Evolutionary conservation across 2,329 filamentous ascomycete species (phyloP), one percentile per base, ranked within the genome.

Genomic region (Aspergillus candidus): DNA sequence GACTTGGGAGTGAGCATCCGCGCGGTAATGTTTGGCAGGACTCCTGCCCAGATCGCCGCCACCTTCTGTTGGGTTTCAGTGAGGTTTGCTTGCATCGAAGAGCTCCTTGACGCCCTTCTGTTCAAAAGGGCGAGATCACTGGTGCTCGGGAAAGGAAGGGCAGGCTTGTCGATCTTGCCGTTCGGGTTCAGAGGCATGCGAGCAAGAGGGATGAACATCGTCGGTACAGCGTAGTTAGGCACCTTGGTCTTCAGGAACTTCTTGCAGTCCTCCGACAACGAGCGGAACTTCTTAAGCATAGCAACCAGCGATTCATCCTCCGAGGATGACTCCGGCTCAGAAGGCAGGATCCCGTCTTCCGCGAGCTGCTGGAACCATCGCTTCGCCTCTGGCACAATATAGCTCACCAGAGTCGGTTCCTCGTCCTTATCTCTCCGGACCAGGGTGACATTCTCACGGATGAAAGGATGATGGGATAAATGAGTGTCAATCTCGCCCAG

Each of bases 401-500:
- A 96, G 63, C 84, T 94, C 56, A 95, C 87, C 14, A 97, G 73
- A 0, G 79, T 91, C 12, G 82, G 84, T 64, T 96, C 91, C 64
- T 94, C 88, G 61, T 89, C 80, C 57, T 83, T 83, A 67, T 94
- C 84, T 67, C 88, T 80, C 64, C 88, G 80, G 4, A 97, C 80
- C 3, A 97, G 71, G 0, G 91, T 97, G 54, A 88, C 83, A 66
- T 86, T 88, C 53, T 97, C 91, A 33, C 88, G 78, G 17, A 97
- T 79, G 17, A 94, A 69, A 1, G 79, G 81, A 67, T 87, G 80
- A 35, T 82, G 77, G 42, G 81, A 85, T 37, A 96, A 71, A 63
- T 94, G 84, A 34, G 76, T 85, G 65, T 97, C 90, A 54, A 97
- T 96, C 54, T 97, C 93, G 51, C 84, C 85, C 36, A 97, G 81